These are phyloP conservation scores for Basipetospora sp. DNA, from an alignment of 2,329 filamentous ascomycete genomes.

Conservation along the genomic window DNA sequence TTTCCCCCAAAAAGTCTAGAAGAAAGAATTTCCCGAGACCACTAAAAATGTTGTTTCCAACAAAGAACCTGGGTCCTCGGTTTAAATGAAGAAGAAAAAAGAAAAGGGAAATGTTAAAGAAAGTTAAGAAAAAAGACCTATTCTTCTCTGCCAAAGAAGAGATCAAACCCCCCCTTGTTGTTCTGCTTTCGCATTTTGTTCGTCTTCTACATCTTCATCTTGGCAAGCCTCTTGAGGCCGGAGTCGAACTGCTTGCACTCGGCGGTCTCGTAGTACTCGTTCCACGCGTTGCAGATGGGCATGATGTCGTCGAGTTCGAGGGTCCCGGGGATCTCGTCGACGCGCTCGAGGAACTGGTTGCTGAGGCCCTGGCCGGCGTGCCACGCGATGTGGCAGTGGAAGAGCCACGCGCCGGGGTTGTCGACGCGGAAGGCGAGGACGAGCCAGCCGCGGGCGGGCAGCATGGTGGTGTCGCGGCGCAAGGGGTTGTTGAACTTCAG, in stretches of 20 bases:
- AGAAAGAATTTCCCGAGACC: too few species aligned
- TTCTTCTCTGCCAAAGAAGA: too few species aligned
- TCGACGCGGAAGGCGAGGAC: slow-evolving; percentile 34
- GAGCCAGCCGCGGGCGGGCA: slow-evolving; percentile 28
- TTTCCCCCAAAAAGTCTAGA: too few species aligned
- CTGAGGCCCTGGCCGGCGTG: slow-evolving; percentile 39
- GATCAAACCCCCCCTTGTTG: too few species aligned
- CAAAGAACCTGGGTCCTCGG: too few species aligned
- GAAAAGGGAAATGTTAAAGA: too few species aligned
- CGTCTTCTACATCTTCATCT: background rate
- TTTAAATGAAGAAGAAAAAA: slow-evolving; percentile 7
- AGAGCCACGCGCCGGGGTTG: slow-evolving; percentile 38
- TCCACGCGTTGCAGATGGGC: slow-evolving; percentile 8
- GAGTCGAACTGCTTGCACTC: slow-evolving; percentile 10
- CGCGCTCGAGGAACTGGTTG: slow-evolving; percentile 29
- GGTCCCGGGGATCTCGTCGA: slow-evolving; percentile 6
- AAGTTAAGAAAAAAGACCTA: too few species aligned
- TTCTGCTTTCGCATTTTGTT: background rate
- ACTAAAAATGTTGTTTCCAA: too few species aligned
- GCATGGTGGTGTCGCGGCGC: slow-evolving; percentile 36
- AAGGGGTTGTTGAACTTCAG: slow-evolving; percentile 33
- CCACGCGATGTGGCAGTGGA: slow-evolving; percentile 44
- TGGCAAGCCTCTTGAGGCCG: slow-evolving; percentile 9
- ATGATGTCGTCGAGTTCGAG: slow-evolving; percentile 8
- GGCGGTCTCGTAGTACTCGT: slow-evolving; percentile 8